Evolutionary conservation across 768 basidiomycete species (phyloP).

Genomic region (Rhodotorula kratochvilovae): DNA sequence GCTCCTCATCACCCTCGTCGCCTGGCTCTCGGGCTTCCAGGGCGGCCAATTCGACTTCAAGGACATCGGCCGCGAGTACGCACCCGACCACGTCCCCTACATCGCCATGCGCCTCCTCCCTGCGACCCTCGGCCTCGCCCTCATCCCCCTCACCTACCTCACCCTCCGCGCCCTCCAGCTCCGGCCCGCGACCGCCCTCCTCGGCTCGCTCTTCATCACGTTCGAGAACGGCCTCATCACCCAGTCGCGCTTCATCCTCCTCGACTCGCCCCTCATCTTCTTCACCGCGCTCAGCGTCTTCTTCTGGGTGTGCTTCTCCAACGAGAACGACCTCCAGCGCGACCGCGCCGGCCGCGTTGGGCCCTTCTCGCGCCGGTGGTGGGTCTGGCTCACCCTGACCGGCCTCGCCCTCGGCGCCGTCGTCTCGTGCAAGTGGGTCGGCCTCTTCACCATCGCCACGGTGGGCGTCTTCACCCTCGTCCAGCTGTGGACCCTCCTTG

Average conservation of each 20-base stretch:
- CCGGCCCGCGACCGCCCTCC: slow-evolving; percentile 82
- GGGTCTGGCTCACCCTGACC: slow-evolving; percentile 81
- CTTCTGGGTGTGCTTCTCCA: slow-evolving; percentile 82
- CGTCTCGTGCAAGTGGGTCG: slow-evolving; percentile 95
- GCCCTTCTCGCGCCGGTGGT: slow-evolving; percentile 83
- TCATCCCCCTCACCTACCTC: slow-evolving; percentile 84
- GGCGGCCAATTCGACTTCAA: slow-evolving; percentile 89
- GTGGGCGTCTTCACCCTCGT: slow-evolving; percentile 75
- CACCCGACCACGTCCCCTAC: slow-evolving; percentile 73
- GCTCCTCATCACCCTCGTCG: slow-evolving; percentile 85
- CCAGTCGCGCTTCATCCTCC: slow-evolving; percentile 91
- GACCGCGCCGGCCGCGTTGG: slow-evolving; percentile 44
- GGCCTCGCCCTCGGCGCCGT: slow-evolving; percentile 89
- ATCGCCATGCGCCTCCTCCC: slow-evolving; percentile 97
- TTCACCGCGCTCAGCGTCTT: slow-evolving; percentile 88
- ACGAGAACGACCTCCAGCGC: slow-evolving; percentile 59
- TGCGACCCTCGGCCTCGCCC: slow-evolving; percentile 77
- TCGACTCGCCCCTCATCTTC: slow-evolving; percentile 97
- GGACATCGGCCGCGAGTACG: slow-evolving; percentile 76
- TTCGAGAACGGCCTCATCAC: slow-evolving; percentile 96
- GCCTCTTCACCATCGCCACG: slow-evolving; percentile 93
- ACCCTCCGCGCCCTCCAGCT: slow-evolving; percentile 90
- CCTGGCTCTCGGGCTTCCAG: slow-evolving; percentile 77
- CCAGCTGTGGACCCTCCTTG: slow-evolving; percentile 85
- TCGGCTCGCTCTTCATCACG: slow-evolving; percentile 82